Evolutionary conservation across 164 flowering plant genomes (phyloP), one percentile per base, ranked within the genome.

Genomic region (Liquidambar formosana): DNA sequence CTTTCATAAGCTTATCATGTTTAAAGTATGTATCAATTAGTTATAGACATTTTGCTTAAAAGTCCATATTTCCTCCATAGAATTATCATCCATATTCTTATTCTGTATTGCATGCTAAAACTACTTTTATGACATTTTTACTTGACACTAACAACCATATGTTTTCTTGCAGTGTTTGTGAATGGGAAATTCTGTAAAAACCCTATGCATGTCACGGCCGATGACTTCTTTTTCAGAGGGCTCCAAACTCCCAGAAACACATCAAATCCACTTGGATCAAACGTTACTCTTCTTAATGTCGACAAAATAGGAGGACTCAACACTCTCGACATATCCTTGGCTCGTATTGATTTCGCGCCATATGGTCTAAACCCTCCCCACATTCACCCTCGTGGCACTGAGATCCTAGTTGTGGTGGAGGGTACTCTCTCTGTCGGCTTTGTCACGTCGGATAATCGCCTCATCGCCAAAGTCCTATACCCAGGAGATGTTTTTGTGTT

Each of bases 401-500:
- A 73, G 41, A 67, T 73, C 14, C 6, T 67, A 13, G 45, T 57
- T 0, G 67, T 73, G 63, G 3, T 53, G 9, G 62, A 67, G 14
- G 71, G 76, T 10, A 61, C 22, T 8, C 61, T 73, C 8, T 27
- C 25, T 4, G 70, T 73, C 1, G 76, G 67, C 4, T 67, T 73
- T 21, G 63, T 67, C n/a, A 73, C 76, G 0, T 65, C 69, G 0
- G 60, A 58, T 0, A 65, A 65, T 65, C 11, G 46, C 5, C 59
- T 38, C 22, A 33, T 72, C 23, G 22, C 65, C 48, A 73, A 73
- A 47, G 25, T 62, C 23, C 49, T 73, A 1, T 0, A 73, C 49
- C 14, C 47, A 0, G 76, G 76, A 26, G 76, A 73, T 28, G 67
- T 61, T 14, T 67, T 73, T 47, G 71, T 73, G 16, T 73, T 67